Conservation (phyloP, 1,139 yeast genomes). For the Magnusiomyces ingens region DNA sequence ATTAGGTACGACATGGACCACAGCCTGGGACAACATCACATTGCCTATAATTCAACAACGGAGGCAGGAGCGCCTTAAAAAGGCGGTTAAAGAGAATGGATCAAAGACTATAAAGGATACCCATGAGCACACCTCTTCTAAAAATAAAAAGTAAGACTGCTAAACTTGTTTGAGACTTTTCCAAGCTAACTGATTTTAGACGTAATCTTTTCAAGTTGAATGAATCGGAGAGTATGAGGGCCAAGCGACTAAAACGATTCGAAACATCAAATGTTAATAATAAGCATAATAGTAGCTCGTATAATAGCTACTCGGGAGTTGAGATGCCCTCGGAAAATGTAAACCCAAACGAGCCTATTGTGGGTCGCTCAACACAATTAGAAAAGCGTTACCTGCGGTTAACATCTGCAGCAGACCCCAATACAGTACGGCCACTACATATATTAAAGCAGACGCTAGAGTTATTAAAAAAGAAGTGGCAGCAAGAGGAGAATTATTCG, state of each 20-base stretch:
- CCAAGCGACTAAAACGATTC: slow-evolving; percentile 48
- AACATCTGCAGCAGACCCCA: slow-evolving; percentile 90
- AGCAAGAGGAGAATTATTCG: slow-evolving; percentile 50
- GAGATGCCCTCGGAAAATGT: neutral
- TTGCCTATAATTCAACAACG: slow-evolving; percentile 44
- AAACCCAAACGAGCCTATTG: slow-evolving; percentile 34
- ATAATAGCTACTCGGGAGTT: slow-evolving; percentile 1
- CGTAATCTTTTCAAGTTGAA: slow-evolving; percentile 27
- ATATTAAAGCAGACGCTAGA: slow-evolving; percentile 55
- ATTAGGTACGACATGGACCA: slow-evolving; percentile 42
- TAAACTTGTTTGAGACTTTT: neutral
- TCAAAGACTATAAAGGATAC: slow-evolving; percentile 12
- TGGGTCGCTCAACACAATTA: slow-evolving; percentile 58
- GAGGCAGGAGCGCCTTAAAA: slow-evolving; percentile 11
- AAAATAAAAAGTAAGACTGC: slow-evolving; percentile 9
- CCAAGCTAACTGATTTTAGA: slow-evolving; percentile 8
- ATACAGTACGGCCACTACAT: slow-evolving; percentile 64
- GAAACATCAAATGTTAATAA: slow-evolving; percentile 25
- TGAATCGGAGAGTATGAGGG: slow-evolving; percentile 34
- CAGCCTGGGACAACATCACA: slow-evolving; percentile 54
- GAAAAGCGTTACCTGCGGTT: slow-evolving; percentile 78
- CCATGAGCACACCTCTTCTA: slow-evolving; percentile 2
- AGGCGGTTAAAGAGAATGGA: slow-evolving; percentile 10
- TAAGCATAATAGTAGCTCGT: neutral
- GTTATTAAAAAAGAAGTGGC: slow-evolving; percentile 50